Conservation (phyloP, 495 filamentous ascomycete species). For the Schizothecium vesticola region DNA sequence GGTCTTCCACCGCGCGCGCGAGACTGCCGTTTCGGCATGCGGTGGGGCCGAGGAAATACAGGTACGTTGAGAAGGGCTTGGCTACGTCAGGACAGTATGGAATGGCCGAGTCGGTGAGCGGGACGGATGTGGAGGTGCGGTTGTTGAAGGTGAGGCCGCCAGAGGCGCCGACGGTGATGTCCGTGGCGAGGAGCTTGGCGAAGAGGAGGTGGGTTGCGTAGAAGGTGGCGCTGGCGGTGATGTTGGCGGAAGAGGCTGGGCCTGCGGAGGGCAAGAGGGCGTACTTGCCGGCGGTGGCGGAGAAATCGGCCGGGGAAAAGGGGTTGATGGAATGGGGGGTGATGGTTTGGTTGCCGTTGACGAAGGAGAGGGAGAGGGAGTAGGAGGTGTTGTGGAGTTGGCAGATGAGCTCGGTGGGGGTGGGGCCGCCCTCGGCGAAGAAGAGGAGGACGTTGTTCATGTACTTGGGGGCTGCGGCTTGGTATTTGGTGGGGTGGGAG, state of each 20-base stretch:
- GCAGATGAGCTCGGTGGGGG: constrained; percentile 9
- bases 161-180: neutral
- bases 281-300: neutral
- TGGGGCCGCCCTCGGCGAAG: neutral
- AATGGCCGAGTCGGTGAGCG: constrained; percentile 9
- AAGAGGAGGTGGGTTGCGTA: constrained; percentile 2
- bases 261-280: too few relatives aligned
- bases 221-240: neutral
- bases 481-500: neutral
- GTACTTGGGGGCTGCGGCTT: neutral
- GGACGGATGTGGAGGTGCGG: neutral
- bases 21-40: constrained; percentile 11
- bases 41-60: neutral
- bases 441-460: constrained; percentile 1
- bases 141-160: constrained; percentile 7
- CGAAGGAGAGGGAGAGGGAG: constrained; percentile 3
- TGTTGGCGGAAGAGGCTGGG: too few relatives aligned
- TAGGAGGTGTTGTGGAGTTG: constrained; percentile 12
- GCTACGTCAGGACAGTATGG: constrained; percentile 2
- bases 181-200: neutral
- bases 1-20: constrained; percentile 12
- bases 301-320: neutral
- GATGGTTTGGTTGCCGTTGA: constrained; percentile 5
- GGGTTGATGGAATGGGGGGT: neutral
- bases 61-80: neutral